Evolutionary conservation across 2,329 filamentous ascomycete genomes (phyloP).

Genomic region (Aspergillus caelatus): DNA sequence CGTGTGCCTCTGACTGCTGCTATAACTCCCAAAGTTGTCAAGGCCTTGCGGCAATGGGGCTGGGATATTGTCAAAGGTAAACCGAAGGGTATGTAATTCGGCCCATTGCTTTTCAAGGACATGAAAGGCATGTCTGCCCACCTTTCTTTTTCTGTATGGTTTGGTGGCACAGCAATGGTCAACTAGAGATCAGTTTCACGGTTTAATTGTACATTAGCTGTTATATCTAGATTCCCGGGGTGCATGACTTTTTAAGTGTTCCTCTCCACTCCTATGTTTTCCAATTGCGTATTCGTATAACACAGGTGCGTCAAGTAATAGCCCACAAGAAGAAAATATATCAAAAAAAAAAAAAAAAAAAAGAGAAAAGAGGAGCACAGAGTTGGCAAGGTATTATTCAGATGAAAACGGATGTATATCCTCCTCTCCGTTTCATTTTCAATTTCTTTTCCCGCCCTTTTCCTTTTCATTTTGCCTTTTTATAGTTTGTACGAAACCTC

Average conservation of each 20-base stretch:
- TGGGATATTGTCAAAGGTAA: constrained; percentile 89
- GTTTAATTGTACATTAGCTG: constrained; percentile 36
- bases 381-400: neutral
- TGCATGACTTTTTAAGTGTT: constrained; percentile 10
- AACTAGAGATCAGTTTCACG: constrained; percentile 18
- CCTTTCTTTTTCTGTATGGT: neutral
- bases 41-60: constrained; percentile 81
- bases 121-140: neutral
- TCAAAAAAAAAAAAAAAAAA: constrained; percentile 8
- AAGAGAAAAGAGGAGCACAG: neutral
- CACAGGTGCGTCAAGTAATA: constrained; percentile 7
- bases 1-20: constrained; percentile 91
- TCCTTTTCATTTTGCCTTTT: neutral
- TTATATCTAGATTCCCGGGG: constrained; percentile 32
- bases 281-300: constrained; percentile 12
- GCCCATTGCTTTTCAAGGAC: neutral
- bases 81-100: constrained; percentile 36
- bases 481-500: neutral
- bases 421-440: neutral
- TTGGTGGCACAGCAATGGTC: constrained; percentile 27
- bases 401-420: neutral
- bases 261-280: constrained; percentile 25
- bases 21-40: constrained; percentile 92
- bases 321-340: neutral
- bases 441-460: neutral